Base-by-base conservation (phyloP, 768 basidiomycete species). In the Xanthoconium stramineum region DNA sequence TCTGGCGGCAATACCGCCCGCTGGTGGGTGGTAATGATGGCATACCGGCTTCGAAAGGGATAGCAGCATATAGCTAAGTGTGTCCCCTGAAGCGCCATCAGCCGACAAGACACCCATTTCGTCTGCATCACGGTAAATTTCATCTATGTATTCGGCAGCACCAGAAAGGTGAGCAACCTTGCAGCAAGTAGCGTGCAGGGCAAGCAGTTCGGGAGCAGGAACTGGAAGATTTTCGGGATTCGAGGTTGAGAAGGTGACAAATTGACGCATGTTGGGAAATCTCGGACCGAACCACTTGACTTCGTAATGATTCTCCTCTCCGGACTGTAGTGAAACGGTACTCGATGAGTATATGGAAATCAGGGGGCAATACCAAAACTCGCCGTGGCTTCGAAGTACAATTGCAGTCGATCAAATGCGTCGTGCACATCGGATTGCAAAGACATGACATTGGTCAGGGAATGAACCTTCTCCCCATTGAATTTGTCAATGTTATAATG, bases 151-250 rank as follows among this genome's bases (percentile, higher is more conserved):
- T 20, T 67, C 53, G 17, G 46, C 47, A 0, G 66, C 58, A 39
- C 63, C 67, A 11, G 68, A 66, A 6, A 69, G 40, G 42, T 68
- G 60, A n/a, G 65, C 63, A 30, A 69, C 66, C 51, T 67, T 61
- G 37, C 51, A 59, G 51, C 65, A 68, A 40, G 60, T 57, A 9
- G 66, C 61, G 47, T 69, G 65, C 29, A 66, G n/a, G 17, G 51
- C 58, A 28, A 69, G 57, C 28, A 60, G 48, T 28, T 59, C 40
- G 0, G 42, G 40, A 1, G 42, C 32, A 33, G 66, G 61, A n/a
- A 62, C 50, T 2, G 62, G 62, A 53, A 64, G 50, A 37, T 54
- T 2, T 15, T 40, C 28, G 8, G 50, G 50, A 48, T 60, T 47
- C 0, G 42, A 9, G 6, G 57, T 46, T 2, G 60, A 43, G 30